Evolutionary conservation across 73 alveolate genomes (phyloP).

Genomic region (Uronychia binucleata): DNA sequence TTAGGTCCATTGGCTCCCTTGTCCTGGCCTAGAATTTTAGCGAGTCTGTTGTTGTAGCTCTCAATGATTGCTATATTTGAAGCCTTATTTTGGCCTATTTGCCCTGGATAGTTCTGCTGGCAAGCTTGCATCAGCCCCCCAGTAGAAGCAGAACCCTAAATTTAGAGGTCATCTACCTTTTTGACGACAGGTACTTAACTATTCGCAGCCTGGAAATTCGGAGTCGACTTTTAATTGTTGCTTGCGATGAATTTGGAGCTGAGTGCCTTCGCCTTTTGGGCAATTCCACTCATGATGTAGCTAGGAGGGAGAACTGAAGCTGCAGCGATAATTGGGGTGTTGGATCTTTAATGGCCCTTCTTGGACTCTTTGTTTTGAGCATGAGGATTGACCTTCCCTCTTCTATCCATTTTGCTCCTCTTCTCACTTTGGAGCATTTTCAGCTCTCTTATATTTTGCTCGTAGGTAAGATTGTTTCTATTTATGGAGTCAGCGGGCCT

Average conservation of each 20-base stretch:
- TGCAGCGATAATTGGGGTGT: background rate
- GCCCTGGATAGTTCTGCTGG: too few species aligned
- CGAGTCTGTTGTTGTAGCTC: background rate
- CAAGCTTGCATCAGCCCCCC: background rate
- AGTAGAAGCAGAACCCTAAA: background rate
- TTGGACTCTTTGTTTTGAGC: background rate
- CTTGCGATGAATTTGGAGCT: background rate
- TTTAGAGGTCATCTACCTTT: background rate
- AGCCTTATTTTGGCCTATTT: background rate
- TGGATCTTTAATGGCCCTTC: background rate
- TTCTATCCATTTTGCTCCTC: background rate
- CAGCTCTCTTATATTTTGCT: background rate
- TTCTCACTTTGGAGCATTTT: background rate
- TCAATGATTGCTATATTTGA: background rate
- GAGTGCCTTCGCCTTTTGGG: background rate
- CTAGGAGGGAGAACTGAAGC: background rate
- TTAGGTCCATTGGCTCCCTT: too few species aligned
- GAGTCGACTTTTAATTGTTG: background rate
- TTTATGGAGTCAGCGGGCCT: too few species aligned
- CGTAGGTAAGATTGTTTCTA: too few species aligned
- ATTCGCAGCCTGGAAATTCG: background rate
- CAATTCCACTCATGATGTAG: background rate
- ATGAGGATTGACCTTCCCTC: background rate
- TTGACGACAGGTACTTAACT: background rate
- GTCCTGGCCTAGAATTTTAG: background rate